Conservation (phyloP, 116 monocot genomes). For the Papilionanthe hybrid region DNA sequence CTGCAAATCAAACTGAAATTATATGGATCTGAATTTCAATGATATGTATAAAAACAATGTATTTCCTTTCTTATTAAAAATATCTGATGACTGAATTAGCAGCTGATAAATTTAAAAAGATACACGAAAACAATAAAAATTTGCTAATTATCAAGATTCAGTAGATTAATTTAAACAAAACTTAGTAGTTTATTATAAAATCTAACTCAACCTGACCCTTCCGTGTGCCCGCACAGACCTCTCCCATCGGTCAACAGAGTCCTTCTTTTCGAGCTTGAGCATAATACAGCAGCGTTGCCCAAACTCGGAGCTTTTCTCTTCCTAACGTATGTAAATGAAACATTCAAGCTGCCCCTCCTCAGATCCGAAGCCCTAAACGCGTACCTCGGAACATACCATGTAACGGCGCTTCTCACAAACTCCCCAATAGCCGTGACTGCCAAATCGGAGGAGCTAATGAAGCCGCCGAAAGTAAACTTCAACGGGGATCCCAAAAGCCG, state of each 20-base stretch:
- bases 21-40: neutral
- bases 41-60: neutral
- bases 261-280: conserved; percentile 31
- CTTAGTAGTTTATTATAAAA: neutral
- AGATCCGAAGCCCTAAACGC: conserved; percentile 7
- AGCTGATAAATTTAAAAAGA: neutral
- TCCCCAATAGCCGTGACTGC: conserved; percentile 18
- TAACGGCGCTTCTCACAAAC: conserved; percentile 17
- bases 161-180: neutral
- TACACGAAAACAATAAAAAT: neutral
- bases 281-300: neutral
- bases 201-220: neutral
- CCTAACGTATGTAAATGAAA: conserved; percentile 23
- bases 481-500: conserved; percentile 57
- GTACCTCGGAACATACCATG: conserved; percentile 18
- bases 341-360: conserved; percentile 21
- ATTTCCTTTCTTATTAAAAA: neutral
- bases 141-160: neutral
- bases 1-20: neutral
- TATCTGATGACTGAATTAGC: neutral
- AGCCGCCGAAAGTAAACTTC: conserved; percentile 18
- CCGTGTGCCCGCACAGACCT: conserved; percentile 13
- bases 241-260: conserved; percentile 11
- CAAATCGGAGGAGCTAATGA: conserved; percentile 29
- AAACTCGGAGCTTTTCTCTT: conserved; percentile 38